Evolutionary conservation across 2,329 filamentous ascomycete species (phyloP).

Genomic region (Xylaria hypoxylon): DNA sequence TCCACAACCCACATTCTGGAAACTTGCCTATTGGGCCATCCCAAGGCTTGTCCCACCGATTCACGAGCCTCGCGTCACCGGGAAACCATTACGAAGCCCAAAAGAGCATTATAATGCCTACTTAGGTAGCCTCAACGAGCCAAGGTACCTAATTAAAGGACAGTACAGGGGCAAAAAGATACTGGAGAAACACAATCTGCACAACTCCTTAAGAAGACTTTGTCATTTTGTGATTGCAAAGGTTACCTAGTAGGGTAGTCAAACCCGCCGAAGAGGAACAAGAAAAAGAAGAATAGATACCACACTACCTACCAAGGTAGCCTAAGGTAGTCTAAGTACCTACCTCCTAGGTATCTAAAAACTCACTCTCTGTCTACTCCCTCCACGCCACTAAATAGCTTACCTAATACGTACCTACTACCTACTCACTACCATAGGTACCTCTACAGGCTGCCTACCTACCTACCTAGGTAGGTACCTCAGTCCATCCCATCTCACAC

Average conservation of each 20-base stretch:
- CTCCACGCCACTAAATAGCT: no score
- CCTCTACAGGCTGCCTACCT: no score
- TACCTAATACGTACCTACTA: no score
- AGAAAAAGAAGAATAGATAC: not conserved
- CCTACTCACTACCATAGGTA: no score
- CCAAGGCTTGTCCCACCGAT: constrained; percentile 7
- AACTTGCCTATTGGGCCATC: constrained; percentile 31
- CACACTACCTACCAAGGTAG: no score
- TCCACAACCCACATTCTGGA: constrained; percentile 32
- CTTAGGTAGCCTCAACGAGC: no score
- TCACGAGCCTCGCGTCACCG: constrained; percentile 23
- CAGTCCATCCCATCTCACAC: not conserved
- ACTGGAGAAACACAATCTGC: not conserved
- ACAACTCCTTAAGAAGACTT: not conserved
- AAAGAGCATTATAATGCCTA: constrained; percentile 9
- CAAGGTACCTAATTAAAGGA: not conserved
- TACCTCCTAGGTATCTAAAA: no score
- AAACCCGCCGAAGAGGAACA: not conserved
- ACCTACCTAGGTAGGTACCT: no score
- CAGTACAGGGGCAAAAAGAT: not conserved
- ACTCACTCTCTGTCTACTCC: no score
- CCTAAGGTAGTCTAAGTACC: no score
- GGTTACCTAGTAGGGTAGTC: not conserved
- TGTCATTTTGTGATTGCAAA: constrained; percentile 1
- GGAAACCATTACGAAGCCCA: constrained; percentile 3